Evolutionary conservation across 768 basidiomycete species (phyloP).

Genomic region (Suillus hirtellus): DNA sequence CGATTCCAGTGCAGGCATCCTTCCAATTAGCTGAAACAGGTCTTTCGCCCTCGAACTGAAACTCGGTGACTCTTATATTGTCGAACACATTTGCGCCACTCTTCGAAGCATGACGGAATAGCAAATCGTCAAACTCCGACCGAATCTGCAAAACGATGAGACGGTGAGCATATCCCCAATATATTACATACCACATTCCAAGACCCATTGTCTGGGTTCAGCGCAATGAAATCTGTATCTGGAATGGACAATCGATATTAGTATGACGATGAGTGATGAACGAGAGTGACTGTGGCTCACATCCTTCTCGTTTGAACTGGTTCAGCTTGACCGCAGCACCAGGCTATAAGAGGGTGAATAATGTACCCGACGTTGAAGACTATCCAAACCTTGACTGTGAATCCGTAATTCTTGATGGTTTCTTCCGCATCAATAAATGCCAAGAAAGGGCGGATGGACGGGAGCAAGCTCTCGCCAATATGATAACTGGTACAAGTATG

Average conservation of each 20-base stretch:
- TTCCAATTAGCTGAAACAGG: constrained; percentile 30
- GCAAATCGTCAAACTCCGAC: constrained; percentile 60
- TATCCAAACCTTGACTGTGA: constrained; percentile 44
- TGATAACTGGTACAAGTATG: constrained; percentile 42
- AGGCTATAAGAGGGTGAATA: constrained; percentile 36
- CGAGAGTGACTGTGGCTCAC: constrained; percentile 35
- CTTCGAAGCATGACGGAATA: constrained; percentile 56
- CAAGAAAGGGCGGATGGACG: constrained; percentile 59
- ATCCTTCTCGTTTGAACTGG: constrained; percentile 64
- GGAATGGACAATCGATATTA: neutral
- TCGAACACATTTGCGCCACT: constrained; percentile 56
- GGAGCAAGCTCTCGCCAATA: constrained; percentile 61
- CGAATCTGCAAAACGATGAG: constrained; percentile 40
- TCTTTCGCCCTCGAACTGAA: constrained; percentile 27
- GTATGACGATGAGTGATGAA: neutral
- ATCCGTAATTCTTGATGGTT: constrained; percentile 49
- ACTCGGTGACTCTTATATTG: constrained; percentile 47
- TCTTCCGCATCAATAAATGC: constrained; percentile 60
- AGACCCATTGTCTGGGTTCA: constrained; percentile 54
- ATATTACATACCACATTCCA: constrained; percentile 59
- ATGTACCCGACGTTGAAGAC: neutral
- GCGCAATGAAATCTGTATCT: constrained; percentile 63
- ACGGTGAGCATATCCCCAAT: neutral
- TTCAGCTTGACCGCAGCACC: constrained; percentile 69
- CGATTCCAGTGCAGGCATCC: constrained; percentile 19